Evolutionary conservation across 1,284 basidiomycete species (phyloP), one percentile per base, ranked within the genome.

Genomic region (Marasmius tenuissimus): DNA sequence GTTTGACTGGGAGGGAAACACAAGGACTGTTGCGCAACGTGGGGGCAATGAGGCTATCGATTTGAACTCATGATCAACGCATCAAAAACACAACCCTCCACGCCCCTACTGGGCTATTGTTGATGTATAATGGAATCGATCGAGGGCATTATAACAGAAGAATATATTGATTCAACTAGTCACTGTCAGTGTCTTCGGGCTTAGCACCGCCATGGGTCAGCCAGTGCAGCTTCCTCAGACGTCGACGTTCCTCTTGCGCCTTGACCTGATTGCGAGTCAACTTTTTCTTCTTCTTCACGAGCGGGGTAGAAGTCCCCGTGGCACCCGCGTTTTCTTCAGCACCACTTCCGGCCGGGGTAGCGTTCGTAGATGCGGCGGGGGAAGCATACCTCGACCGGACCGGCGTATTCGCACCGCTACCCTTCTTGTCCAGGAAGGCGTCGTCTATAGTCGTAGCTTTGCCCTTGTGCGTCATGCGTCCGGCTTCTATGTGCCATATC

Each of bases 251-350:
- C 75, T 94, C 93, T 74, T 87, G 89, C 8, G 85, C 93, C 77
- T 97, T 97, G 66, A 91, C 52, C 74, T 97, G 93, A 78, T 97
- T 97, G 64, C 95, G 85, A 8, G 95, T 96, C 75, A 84, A 57
- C 79, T 95, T 96, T 84, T 97, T 97, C 83, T 96, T 96, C 81
- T 92, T 96, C 78, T 81, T 90, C 59, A 81, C 71, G 33, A 81
- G 74, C 16, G 45, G 45, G 16, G 45, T 47, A 40, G 77, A 49
- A 20, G 59, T 59, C 16, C 33, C 77, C 51, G 78, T 79, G 33
- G 72, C 69, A 52, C 76, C 76, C 47, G 73, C 76, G 49, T 73
- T 78, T 62, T 85, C 87, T 72, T 93, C 91, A 50, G 79, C 84
- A 16, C 89, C 91, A 70, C 89, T 92, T 35, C 75, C 91, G 57